Evolutionary conservation across 2,329 filamentous ascomycete genomes (phyloP).

Genomic region (Monilinia laxa): DNA sequence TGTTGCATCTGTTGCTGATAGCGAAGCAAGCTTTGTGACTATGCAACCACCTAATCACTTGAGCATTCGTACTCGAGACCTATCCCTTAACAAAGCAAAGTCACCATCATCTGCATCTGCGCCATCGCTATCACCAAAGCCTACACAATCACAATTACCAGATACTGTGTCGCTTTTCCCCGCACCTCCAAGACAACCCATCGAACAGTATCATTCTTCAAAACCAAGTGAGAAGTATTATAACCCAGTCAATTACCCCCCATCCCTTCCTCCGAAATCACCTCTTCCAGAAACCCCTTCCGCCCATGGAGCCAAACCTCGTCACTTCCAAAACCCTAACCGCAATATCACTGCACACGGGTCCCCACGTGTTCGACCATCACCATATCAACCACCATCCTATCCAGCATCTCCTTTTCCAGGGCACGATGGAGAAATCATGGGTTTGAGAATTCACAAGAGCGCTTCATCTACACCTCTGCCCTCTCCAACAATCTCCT

Average conservation of each 20-base stretch:
- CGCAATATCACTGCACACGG: background rate
- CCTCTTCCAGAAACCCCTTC: slow-evolving; percentile 14
- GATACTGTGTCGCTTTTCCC: slow-evolving; percentile 17
- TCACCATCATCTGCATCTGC: too few relatives aligned
- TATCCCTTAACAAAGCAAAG: background rate
- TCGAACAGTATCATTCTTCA: slow-evolving; percentile 4
- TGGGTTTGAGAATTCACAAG: slow-evolving; percentile 12
- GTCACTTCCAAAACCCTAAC: background rate
- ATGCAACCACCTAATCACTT: slow-evolving; percentile 9
- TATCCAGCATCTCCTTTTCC: background rate
- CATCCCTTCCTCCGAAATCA: background rate
- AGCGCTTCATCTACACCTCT: background rate
- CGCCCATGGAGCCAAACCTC: background rate
- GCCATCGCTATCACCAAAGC: background rate
- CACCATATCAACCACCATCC: background rate
- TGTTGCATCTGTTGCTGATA: slow-evolving; percentile 9
- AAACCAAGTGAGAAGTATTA: slow-evolving; percentile 10
- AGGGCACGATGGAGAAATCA: background rate
- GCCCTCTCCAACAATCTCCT: background rate
- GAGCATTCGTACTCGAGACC: slow-evolving; percentile 13
- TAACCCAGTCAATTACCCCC: background rate
- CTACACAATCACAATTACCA: background rate
- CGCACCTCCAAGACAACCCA: slow-evolving; percentile 5
- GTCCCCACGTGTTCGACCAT: background rate
- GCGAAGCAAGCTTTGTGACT: slow-evolving; percentile 18